Evolutionary conservation across 2,329 filamentous ascomycete species (phyloP).

Genomic region (Corinectria fuckeliana): DNA sequence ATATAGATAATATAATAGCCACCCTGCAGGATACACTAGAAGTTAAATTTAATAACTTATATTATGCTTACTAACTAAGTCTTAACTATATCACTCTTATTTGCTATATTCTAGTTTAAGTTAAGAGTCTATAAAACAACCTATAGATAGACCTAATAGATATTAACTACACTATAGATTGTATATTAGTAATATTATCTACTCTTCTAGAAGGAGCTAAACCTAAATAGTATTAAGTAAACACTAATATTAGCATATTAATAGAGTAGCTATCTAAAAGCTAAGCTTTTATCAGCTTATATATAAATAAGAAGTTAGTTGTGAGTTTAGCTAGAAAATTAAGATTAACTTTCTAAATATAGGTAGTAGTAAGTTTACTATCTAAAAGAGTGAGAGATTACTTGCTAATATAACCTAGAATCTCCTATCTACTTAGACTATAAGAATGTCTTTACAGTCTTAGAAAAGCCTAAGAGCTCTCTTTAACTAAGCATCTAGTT

Average conservation of each 20-base stretch:
- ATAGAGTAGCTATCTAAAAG: background rate
- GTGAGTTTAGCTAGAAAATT: background rate
- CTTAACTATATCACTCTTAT: background rate
- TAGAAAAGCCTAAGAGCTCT: background rate
- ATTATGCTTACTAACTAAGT: background rate
- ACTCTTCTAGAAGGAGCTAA: background rate
- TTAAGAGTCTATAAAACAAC: background rate
- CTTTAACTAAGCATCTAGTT: background rate
- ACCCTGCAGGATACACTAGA: background rate
- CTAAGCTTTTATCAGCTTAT: background rate
- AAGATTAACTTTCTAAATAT: background rate
- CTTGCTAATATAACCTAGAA: background rate
- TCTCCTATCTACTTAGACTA: background rate
- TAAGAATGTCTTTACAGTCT: background rate
- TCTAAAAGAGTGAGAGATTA: background rate
- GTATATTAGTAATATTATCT: background rate
- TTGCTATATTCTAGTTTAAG: background rate
- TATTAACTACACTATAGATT: background rate
- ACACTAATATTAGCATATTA: background rate
- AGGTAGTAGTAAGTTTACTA: background rate
- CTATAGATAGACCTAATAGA: background rate
- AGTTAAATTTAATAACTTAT: background rate
- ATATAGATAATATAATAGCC: background rate
- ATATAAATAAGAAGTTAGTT: background rate
- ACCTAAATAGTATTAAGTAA: background rate